Base-by-base conservation (phyloP, 139 green algal genomes). In the Diplosphaera chodatii region DNA sequence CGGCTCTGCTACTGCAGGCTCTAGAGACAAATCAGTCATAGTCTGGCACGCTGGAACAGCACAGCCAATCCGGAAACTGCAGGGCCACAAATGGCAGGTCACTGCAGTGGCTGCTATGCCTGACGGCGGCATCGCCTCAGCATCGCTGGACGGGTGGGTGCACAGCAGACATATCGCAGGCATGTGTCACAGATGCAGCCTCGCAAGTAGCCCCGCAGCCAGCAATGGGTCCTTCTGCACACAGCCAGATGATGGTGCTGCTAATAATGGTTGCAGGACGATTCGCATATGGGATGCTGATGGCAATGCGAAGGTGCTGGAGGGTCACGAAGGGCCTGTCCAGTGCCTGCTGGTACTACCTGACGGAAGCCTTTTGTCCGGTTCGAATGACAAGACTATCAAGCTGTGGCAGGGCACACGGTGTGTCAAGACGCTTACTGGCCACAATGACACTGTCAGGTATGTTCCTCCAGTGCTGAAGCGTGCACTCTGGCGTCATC, bases 51-150 rank as follows among this genome's bases (percentile, higher is more conserved):
- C 79, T 0, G 30, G 64, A 15, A 85, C 67, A 13, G 79, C 71
- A 0, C 1, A 55, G 21, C 32, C 77, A 0, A 28, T 88, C 3
- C 74, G 84, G 5, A 66, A 59, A 8, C 65, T 95, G 33, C 37
- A 76, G 13, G 94, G 94, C 18, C 94, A 98, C 72, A 55, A 86
- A 67, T 91, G 93, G 63, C 90, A 96, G 81, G 92, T 97, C 28
- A 89, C 89, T 1, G 80, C 80, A 1, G 73, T 97, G 70, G 85
- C 78, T n/a, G 69, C 95, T 28, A 74, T 83, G 22, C 76, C 77
- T 4, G 63, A 37, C 6, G 88, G 85, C 0, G 75, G 87, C 55
- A 78, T 98, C 18, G 78, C 91, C 0, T 97, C 93, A 2, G 79
- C 79, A 0, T 92, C 89, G 4, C 79, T 97, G 27, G 94, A 98